Evolutionary conservation across 306 rosid genomes (phyloP).

Genomic region (Pterocarpus macrocarpus): DNA sequence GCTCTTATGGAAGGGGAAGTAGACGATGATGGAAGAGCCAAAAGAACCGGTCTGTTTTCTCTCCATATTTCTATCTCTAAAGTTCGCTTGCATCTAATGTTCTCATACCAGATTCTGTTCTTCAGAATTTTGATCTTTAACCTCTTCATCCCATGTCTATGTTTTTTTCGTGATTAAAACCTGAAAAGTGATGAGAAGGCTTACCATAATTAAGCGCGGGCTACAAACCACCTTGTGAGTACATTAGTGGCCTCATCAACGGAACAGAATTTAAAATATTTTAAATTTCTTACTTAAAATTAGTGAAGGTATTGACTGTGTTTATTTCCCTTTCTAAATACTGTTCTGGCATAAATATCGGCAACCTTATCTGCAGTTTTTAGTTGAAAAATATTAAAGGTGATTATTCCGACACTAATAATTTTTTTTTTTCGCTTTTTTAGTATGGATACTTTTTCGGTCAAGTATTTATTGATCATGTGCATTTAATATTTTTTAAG

Average conservation of each 20-base stretch:
- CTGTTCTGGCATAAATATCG: background rate
- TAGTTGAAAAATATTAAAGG: background rate
- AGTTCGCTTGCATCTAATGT: background rate
- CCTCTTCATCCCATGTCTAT: background rate
- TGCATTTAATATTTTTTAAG: background rate
- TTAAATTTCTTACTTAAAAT: background rate
- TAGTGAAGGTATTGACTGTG: background rate
- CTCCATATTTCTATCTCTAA: background rate
- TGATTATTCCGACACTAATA: background rate
- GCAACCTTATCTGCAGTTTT: background rate
- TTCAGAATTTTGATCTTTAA: background rate
- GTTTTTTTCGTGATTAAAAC: background rate
- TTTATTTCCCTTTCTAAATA: background rate
- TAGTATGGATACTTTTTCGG: too few species aligned
- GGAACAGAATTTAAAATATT: too few species aligned
- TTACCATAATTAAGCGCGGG: background rate
- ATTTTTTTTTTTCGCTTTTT: background rate
- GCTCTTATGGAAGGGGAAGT: constrained; percentile 14
- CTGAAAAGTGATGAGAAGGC: background rate
- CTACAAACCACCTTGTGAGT: background rate
- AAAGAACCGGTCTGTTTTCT: constrained; percentile 39
- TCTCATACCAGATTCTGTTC: background rate
- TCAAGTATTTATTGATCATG: background rate
- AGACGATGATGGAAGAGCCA: constrained; percentile 48
- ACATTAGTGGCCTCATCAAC: too few species aligned